These are phyloP conservation scores for Orbilia oligospora DNA, from an alignment of 2,329 filamentous ascomycete genomes.

Conservation along the genomic window DNA sequence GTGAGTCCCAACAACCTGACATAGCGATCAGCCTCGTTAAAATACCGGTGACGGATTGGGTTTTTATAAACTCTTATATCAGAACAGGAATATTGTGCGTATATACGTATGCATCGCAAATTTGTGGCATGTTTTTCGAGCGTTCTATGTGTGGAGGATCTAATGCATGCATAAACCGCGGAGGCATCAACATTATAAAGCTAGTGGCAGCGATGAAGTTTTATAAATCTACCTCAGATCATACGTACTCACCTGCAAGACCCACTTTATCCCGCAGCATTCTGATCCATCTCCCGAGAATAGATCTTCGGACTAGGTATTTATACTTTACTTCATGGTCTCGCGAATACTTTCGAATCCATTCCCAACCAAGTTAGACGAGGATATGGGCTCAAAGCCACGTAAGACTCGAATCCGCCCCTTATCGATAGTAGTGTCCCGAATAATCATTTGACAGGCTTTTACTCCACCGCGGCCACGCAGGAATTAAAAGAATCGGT, in stretches of 20 bases:
- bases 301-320: background rate
- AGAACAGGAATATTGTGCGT: too few species aligned
- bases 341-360: background rate
- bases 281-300: background rate
- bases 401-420: background rate
- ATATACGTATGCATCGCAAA: too few species aligned
- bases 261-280: background rate
- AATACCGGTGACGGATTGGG: too few species aligned
- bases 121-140: too few species aligned
- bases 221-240: background rate
- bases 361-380: background rate
- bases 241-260: background rate
- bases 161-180: background rate
- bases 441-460: background rate
- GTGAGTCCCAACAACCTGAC: too few species aligned
- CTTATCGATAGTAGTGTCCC: background rate
- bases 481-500: background rate
- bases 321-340: background rate
- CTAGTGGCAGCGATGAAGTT: background rate
- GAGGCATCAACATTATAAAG: background rate
- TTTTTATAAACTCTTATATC: too few species aligned
- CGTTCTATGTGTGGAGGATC: background rate
- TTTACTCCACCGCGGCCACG: background rate
- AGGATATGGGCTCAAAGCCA: constrained; percentile 9
- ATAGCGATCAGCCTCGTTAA: too few species aligned